Evolutionary conservation across 2,329 filamentous ascomycete species (phyloP), one percentile per base, ranked within the genome.

Genomic region (Xylariaceae sp.): DNA sequence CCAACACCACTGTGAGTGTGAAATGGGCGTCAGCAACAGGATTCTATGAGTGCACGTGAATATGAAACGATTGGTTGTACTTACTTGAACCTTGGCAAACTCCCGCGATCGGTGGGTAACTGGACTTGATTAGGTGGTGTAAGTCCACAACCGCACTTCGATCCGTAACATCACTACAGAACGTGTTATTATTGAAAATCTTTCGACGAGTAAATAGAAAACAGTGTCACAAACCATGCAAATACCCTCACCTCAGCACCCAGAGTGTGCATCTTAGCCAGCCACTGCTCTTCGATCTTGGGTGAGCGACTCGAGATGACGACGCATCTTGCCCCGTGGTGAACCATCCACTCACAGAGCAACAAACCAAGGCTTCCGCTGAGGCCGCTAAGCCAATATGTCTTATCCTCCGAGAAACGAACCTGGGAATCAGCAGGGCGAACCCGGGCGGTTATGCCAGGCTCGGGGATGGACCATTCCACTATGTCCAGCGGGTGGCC

Each of bases 111-210:
- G 34, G 36, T 28, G 12, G 16, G 14, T 11, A 19, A n/a, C n/a
- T n/a, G n/a, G n/a, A 46, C 28, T 34, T 17, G 29, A 46, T 46
- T 34, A 8, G 28, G 28, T 56, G 74, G 77, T 4, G 69, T 58
- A 68, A 68, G 34, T 71, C 69, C 9, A 72, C 47, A 12, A 26
- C 26, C 11, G 39, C 39, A 26, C 19, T 21, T 41, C 39, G 39
- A 41, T 41, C 39, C 1, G 39, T 41, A 16, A 41, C 24, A 33
- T 17, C 19, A 46, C 43, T 46, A 23, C 4, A 12, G 4, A 34
- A 11, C 11, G 21, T 34, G n/a, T 23, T 3, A 11, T 46, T 17
- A 46, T 28, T 6, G 19, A n/a, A n/a, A n/a, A n/a, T n/a, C n/a
- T n/a, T n/a, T n/a, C n/a, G n/a, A n/a, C 9, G 28, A 34, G 0